A percentile compares a stretch with the other conserved stretches of the same genome.
Evolutionary conservation across 2,329 filamentous ascomycete species (phyloP).

Genomic region (Aureobasidium uvarum): DNA sequence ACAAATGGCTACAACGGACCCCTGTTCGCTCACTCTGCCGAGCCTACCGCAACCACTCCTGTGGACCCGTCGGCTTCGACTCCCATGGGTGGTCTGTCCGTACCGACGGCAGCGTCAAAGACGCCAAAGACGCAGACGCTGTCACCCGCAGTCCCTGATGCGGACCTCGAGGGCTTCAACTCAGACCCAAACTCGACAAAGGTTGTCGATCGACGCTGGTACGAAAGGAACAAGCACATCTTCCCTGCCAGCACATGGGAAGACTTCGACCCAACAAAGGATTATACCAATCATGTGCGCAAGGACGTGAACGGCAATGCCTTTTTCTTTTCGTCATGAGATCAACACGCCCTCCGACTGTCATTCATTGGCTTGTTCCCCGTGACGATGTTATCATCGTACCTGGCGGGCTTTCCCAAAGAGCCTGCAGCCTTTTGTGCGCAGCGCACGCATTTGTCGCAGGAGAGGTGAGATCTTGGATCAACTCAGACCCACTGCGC

Average conservation of each 20-base stretch:
- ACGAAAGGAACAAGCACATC: constrained; percentile 96
- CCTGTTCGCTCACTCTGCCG: constrained; percentile 73
- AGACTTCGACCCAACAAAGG: constrained; percentile 85
- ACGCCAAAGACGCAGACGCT: constrained; percentile 15
- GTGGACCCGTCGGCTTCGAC: constrained; percentile 16
- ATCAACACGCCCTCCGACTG: not conserved
- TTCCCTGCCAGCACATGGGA: constrained; percentile 96
- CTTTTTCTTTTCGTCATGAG: constrained; percentile 61
- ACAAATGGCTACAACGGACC: constrained; percentile 68
- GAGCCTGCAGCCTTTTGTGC: not conserved
- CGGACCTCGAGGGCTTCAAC: constrained; percentile 64
- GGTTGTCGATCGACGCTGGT: constrained; percentile 95
- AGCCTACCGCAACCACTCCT: constrained; percentile 48
- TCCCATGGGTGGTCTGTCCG: constrained; percentile 25
- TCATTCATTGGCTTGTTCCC: not conserved
- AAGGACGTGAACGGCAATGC: constrained; percentile 87
- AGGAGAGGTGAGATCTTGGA: constrained; percentile 5
- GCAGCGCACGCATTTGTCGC: constrained; percentile 1
- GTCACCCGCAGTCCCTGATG: constrained; percentile 49
- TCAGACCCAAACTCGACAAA: constrained; percentile 84
- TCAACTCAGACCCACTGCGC: constrained; percentile 8
- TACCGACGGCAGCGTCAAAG: constrained; percentile 23
- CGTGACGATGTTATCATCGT: not conserved
- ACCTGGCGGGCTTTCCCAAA: not conserved
- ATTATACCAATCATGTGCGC: constrained; percentile 73